Conservation (phyloP, 2,329 filamentous ascomycete species). For the Pseudogymnoascus sp. region DNA sequence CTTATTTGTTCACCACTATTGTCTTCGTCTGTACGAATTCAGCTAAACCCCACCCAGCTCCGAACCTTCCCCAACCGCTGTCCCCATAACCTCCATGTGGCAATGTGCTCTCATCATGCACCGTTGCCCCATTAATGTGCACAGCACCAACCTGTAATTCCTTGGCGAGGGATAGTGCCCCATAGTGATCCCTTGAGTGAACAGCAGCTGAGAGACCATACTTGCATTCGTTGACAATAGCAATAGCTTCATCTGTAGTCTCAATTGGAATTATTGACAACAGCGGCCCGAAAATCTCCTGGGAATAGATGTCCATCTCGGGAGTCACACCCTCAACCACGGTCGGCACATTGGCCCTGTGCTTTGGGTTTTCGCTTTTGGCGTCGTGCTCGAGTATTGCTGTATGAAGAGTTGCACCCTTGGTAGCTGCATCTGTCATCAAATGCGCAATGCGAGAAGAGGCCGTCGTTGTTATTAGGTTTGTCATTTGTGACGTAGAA, state of each 20-base stretch:
- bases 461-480: constrained; percentile 6
- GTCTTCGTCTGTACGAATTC: constrained; percentile 56
- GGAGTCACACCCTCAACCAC: constrained; percentile 16
- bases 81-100: constrained; percentile 20
- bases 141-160: constrained; percentile 16
- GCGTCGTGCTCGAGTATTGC: constrained; percentile 13
- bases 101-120: constrained; percentile 19
- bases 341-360: constrained; percentile 7
- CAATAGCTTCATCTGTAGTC: constrained; percentile 14
- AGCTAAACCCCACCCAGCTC: constrained; percentile 34
- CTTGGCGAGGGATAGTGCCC: constrained; percentile 10
- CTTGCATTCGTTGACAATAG: constrained; percentile 13
- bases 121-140: constrained; percentile 19
- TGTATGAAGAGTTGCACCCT: constrained; percentile 21
- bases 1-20: constrained; percentile 8
- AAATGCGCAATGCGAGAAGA: constrained; percentile 1
- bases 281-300: constrained; percentile 20
- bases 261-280: constrained; percentile 12
- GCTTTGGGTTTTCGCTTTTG: not conserved
- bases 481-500: constrained; percentile 26
- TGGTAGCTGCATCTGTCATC: constrained; percentile 9
- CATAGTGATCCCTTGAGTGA: constrained; percentile 10
- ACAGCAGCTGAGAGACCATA: constrained; percentile 21
- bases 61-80: constrained; percentile 22
- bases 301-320: constrained; percentile 15